Percentiles rank a stretch among this genome's conserved stretches.
Evolutionary conservation across 768 basidiomycete species (phyloP).

Genomic region (Mycena capillaripes): DNA sequence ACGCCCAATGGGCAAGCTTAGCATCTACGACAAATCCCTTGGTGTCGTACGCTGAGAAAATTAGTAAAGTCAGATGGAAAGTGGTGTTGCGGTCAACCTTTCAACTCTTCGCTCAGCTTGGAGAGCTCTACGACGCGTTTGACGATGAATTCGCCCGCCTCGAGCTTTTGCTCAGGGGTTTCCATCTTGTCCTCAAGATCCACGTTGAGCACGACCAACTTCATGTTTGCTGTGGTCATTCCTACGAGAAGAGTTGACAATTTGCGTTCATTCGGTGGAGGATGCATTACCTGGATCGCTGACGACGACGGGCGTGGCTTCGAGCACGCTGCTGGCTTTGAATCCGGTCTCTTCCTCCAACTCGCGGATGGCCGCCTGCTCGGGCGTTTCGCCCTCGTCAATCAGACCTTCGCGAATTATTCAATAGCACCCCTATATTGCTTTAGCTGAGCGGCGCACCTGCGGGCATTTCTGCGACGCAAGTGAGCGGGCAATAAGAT

Average conservation of each 20-base stretch:
- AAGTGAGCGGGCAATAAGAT: not conserved
- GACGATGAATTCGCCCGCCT: conserved; percentile 89
- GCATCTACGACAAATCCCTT: conserved; percentile 83
- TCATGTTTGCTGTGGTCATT: conserved; percentile 96
- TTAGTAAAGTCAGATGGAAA: not conserved
- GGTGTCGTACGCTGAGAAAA: conserved; percentile 64
- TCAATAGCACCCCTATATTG: no score
- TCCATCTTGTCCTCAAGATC: conserved; percentile 76
- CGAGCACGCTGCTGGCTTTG: conserved; percentile 72
- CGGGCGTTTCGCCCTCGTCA: conserved; percentile 87
- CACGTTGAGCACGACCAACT: conserved; percentile 82
- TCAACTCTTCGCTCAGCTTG: conserved; percentile 72
- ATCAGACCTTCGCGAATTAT: conserved; percentile 64
- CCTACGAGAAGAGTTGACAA: conserved; percentile 58
- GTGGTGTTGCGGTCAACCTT: conserved; percentile 73
- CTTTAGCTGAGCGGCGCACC: conserved; percentile 40
- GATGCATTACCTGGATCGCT: conserved; percentile 74
- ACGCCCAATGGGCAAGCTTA: conserved; percentile 80
- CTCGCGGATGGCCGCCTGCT: conserved; percentile 87
- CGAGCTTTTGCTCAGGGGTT: conserved; percentile 80
- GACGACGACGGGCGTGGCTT: conserved; percentile 74
- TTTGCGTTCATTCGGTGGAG: not conserved
- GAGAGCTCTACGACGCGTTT: conserved; percentile 77
- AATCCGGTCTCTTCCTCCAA: conserved; percentile 95
- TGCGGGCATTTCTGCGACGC: conserved; percentile 68